Evolutionary conservation across 768 basidiomycete genomes (phyloP).

Genomic region (Amylocystis lapponica): DNA sequence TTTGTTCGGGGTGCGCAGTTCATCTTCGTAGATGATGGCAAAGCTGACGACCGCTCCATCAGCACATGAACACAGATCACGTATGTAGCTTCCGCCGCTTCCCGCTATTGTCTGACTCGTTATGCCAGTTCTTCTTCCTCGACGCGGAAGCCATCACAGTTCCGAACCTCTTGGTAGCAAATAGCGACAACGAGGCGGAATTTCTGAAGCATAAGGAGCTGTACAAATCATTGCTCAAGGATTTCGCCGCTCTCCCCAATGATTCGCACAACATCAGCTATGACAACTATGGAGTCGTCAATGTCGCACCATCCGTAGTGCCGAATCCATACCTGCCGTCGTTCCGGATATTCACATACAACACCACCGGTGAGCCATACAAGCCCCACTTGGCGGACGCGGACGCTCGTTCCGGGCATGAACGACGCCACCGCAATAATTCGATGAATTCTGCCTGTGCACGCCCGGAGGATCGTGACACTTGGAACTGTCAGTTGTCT

Average conservation of each 20-base stretch:
- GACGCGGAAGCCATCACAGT: constrained; percentile 18
- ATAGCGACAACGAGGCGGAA: constrained; percentile 6
- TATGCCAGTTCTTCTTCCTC: constrained; percentile 26
- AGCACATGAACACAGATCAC: constrained; percentile 86
- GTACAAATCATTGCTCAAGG: constrained; percentile 53
- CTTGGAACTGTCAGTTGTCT: constrained; percentile 60
- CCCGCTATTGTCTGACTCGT: not conserved
- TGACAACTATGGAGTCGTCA: constrained; percentile 69
- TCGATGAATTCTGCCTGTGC: too few relatives aligned
- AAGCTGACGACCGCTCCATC: constrained; percentile 24
- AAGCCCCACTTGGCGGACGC: constrained; percentile 17
- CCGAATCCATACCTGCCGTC: constrained; percentile 84
- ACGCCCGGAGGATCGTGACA: too few relatives aligned
- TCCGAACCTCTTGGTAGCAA: not conserved
- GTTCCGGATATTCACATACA: constrained; percentile 79
- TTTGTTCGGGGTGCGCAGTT: constrained; percentile 64
- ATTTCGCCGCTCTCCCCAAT: constrained; percentile 60
- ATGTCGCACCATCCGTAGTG: constrained; percentile 76
- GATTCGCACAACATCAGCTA: constrained; percentile 43
- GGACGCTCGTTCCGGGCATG: too few relatives aligned
- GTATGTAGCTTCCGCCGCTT: constrained; percentile 27
- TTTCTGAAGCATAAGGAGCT: constrained; percentile 25
- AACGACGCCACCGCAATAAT: too few relatives aligned
- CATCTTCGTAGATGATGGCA: constrained; percentile 16
- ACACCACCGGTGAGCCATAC: constrained; percentile 43